Evolutionary conservation across 108 stramenopile species (phyloP).

Genomic region (Ochromonas danica): DNA sequence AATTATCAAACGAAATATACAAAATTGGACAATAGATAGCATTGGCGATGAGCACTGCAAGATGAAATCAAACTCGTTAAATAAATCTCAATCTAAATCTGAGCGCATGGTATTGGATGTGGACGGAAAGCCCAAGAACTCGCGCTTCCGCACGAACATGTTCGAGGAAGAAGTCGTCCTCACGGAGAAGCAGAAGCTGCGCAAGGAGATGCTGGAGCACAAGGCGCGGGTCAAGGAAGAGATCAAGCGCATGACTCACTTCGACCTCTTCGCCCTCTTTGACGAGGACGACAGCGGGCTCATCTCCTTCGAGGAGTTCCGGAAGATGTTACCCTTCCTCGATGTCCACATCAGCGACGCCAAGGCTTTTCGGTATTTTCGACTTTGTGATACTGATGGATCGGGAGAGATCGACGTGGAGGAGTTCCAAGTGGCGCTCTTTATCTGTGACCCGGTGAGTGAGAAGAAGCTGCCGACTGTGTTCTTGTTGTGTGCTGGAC

Average conservation of each 20-base stretch:
- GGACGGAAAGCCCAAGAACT: slow-evolving; percentile 10
- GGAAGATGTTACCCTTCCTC: slow-evolving; percentile 55
- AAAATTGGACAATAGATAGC: too few species aligned
- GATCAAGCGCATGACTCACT: slow-evolving; percentile 46
- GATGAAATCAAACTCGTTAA: too few species aligned
- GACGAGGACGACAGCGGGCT: slow-evolving; percentile 54
- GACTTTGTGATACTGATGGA: slow-evolving; percentile 57
- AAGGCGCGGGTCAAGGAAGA: slow-evolving; percentile 38
- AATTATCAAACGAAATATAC: too few species aligned
- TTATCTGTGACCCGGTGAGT: slow-evolving; percentile 59
- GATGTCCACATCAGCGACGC: slow-evolving; percentile 53
- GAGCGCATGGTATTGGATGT: not conserved
- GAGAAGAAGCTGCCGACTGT: too few species aligned
- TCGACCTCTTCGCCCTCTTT: slow-evolving; percentile 55
- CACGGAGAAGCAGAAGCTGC: slow-evolving; percentile 11
- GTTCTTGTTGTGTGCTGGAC: too few species aligned
- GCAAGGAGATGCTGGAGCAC: not conserved
- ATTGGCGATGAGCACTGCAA: too few species aligned
- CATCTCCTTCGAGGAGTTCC: slow-evolving; percentile 62
- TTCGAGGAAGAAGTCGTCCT: slow-evolving; percentile 9
- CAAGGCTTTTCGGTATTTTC: slow-evolving; percentile 59
- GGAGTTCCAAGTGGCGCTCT: slow-evolving; percentile 65
- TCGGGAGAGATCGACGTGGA: slow-evolving; percentile 59
- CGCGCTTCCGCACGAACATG: slow-evolving; percentile 3
- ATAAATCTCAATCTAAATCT: too few species aligned